Evolutionary conservation across 192 early-diverging fungal genomes (phyloP).

Genomic region (Rhizophagus clarus): DNA sequence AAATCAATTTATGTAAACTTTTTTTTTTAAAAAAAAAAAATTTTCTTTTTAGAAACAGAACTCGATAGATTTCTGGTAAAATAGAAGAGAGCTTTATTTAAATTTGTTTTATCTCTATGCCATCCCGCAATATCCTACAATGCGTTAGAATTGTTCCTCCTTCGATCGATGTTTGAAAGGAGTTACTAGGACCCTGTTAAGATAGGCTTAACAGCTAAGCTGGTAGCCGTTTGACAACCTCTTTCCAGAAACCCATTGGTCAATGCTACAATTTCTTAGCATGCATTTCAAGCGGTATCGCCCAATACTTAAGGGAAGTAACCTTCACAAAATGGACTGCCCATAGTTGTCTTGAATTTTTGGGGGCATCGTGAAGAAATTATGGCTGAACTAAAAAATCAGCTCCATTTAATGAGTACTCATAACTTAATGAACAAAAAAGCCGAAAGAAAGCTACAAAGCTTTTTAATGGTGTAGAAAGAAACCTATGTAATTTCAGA

Average conservation of each 20-base stretch:
- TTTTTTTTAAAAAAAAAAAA: no score
- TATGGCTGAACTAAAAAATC: constrained; percentile 26
- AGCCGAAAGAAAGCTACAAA: background rate
- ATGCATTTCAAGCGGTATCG: no score
- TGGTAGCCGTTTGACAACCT: no score
- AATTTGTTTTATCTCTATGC: no score
- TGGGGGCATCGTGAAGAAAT: constrained; percentile 10
- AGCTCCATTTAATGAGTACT: constrained; percentile 16
- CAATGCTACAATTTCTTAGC: no score
- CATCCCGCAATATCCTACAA: constrained; percentile 15
- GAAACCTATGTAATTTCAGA: background rate
- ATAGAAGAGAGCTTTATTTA: no score
- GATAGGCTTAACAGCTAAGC: no score
- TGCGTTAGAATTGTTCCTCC: constrained; percentile 11
- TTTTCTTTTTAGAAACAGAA: no score
- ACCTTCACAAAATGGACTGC: constrained; percentile 14
- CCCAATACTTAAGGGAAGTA: constrained; percentile 2
- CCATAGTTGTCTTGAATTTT: constrained; percentile 11
- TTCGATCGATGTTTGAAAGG: constrained; percentile 29
- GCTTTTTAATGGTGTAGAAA: constrained; percentile 8
- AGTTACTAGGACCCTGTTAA: no score
- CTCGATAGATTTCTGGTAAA: no score
- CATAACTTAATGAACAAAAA: constrained; percentile 26
- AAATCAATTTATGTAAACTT: no score
- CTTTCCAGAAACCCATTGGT: no score